Conservation (phyloP, 306 rosid genomes). For the Cicer cuneatum region DNA sequence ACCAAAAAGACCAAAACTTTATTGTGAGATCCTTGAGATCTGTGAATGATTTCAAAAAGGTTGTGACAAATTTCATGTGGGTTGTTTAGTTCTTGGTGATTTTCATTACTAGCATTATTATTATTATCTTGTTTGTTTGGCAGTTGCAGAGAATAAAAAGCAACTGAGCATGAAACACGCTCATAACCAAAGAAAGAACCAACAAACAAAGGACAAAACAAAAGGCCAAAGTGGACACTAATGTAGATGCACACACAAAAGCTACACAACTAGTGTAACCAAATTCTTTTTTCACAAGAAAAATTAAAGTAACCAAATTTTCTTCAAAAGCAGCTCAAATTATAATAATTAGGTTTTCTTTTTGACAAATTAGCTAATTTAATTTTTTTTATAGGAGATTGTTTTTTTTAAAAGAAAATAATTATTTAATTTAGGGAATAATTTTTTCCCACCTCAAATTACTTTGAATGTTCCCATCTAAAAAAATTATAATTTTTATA, state of each 20-base stretch:
- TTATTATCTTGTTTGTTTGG: constrained; percentile 42
- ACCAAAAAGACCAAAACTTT: constrained; percentile 52
- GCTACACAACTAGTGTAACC: constrained; percentile 50
- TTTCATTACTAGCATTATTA: constrained; percentile 51
- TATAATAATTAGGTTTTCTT: not conserved
- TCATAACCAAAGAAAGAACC: constrained; percentile 58
- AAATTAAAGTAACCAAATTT: constrained; percentile 28
- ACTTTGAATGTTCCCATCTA: too few species aligned
- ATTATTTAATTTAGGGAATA: too few species aligned
- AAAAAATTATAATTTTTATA: too few species aligned
- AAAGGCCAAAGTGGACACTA: constrained; percentile 68
- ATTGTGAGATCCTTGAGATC: constrained; percentile 88
- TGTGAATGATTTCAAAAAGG: constrained; percentile 45
- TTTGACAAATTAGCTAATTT: too few species aligned
- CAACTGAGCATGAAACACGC: constrained; percentile 47
- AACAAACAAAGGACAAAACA: constrained; percentile 66
- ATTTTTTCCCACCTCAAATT: too few species aligned
- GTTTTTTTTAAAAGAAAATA: too few species aligned
- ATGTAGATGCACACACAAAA: constrained; percentile 58
- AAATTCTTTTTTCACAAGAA: not conserved
- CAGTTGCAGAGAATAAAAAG: constrained; percentile 47
- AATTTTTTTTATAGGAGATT: too few species aligned
- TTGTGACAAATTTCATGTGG: constrained; percentile 59
- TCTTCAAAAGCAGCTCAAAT: not conserved
- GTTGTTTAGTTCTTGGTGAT: constrained; percentile 36